These are phyloP conservation scores for Agaricus subrufescens DNA, from an alignment of 768 basidiomycete genomes.

Conservation along the genomic window DNA sequence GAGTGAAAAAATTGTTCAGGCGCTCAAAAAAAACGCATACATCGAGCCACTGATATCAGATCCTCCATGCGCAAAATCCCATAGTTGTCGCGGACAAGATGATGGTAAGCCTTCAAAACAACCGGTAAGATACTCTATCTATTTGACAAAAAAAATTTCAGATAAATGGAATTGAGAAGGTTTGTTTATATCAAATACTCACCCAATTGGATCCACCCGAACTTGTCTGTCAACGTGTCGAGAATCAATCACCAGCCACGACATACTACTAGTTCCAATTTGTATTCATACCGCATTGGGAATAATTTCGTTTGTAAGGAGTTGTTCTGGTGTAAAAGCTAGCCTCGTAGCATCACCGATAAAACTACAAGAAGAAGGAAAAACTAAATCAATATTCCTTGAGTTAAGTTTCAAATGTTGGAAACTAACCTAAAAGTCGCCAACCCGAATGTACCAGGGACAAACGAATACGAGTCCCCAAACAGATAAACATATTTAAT, in stretches of 20 bases:
- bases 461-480: slow-evolving; percentile 4
- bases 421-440: not conserved
- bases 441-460: not conserved
- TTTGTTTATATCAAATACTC: not conserved
- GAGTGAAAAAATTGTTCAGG: no score
- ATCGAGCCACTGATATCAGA: not conserved
- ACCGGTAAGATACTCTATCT: slow-evolving; percentile 3
- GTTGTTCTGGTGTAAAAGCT: slow-evolving; percentile 2
- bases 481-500: slow-evolving; percentile 15
- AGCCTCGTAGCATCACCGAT: slow-evolving; percentile 3
- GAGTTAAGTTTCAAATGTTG: not conserved
- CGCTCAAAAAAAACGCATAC: not conserved
- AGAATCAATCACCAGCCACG: no score
- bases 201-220: slow-evolving; percentile 10
- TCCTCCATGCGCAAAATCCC: slow-evolving; percentile 7
- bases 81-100: not conserved
- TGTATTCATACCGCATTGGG: not conserved
- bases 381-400: not conserved
- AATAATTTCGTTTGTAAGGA: not conserved
- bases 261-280: no score
- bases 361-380: not conserved
- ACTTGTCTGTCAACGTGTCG: not conserved
- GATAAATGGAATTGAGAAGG: not conserved
- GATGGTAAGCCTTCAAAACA: slow-evolving; percentile 3
- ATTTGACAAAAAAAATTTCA: no score